These are phyloP conservation scores for Euphorbia pulcherrima DNA, from an alignment of 345 rosid genomes.

Conservation along the genomic window DNA sequence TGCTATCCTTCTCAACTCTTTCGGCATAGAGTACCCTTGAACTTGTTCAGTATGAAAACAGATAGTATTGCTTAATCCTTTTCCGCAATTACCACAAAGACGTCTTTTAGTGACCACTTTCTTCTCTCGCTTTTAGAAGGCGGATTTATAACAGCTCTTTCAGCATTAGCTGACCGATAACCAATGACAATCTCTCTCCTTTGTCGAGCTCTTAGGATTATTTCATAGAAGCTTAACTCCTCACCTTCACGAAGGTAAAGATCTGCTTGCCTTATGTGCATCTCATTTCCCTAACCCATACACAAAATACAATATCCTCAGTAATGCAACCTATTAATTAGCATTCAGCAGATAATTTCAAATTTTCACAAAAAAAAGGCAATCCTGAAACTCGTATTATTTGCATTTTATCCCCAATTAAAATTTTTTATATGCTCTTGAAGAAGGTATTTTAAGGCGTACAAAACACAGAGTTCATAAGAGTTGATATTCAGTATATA, in stretches of 20 bases:
- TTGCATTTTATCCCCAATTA: too few relatives aligned
- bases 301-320: not conserved
- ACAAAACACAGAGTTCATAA: not conserved
- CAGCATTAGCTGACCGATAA: constrained; percentile 46
- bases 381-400: too few relatives aligned
- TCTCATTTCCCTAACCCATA: constrained; percentile 55
- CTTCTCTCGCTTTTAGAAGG: constrained; percentile 44
- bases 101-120: constrained; percentile 51
- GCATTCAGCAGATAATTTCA: not conserved
- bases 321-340: not conserved
- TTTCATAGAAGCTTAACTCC: constrained; percentile 60
- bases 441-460: not conserved
- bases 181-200: constrained; percentile 66
- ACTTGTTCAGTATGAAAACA: not conserved
- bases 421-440: not conserved
- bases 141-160: constrained; percentile 62
- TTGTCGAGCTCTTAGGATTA: constrained; percentile 50
- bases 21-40: not conserved
- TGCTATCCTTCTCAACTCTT: not conserved
- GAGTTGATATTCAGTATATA: not conserved
- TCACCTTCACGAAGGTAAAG: constrained; percentile 54
- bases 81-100: constrained; percentile 56
- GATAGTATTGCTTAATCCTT: constrained; percentile 36
- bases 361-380: not conserved
- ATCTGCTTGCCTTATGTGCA: constrained; percentile 61